Evolutionary conservation across 2,329 filamentous ascomycete species (phyloP), one percentile per base, ranked within the genome.

Genomic region (Chaetomium strumarium): DNA sequence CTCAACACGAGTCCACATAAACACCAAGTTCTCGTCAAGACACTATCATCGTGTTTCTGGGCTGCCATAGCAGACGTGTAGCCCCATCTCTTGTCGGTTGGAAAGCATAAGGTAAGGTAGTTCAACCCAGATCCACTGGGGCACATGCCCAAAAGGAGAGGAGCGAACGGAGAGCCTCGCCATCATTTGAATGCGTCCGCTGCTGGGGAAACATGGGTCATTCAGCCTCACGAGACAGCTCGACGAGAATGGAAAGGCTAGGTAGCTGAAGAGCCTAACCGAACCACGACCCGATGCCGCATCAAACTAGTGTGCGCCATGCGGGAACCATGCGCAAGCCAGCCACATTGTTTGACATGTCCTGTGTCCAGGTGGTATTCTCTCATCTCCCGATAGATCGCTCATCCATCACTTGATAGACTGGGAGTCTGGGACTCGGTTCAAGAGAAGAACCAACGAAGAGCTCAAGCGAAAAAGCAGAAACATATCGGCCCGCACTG

Each of bases 31-130:
- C 43, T 45, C 2, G 59, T 61, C 16, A 49, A 36, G 19, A 20
- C 47, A 40, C 56, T 59, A 46, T 61, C 59, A 43, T 57, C 54
- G 40, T 56, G 46, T 19, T 56, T 51, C 30, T 39, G 51, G 38
- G n/a, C 9, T 41, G 50, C 40, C 56, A 60, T 58, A 14, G 37
- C 30, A 38, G 30, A 24, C 20, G 44, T 41, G 19, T 24, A 20
- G 20, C n/a, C 16, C 43, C 43, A 47, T 43, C 43, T 37, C 49
- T 19, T 33, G 24, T n/a, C n/a, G n/a, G n/a, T n/a, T n/a, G n/a
- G n/a, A n/a, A n/a, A n/a, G n/a, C n/a, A n/a, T n/a, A n/a, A n/a
- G n/a, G n/a, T n/a, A n/a, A n/a, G n/a, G n/a, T n/a, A n/a, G n/a
- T n/a, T n/a, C n/a, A n/a, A n/a, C n/a, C n/a, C n/a, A n/a, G n/a